Base-by-base conservation (phyloP, 352 stramenopile genomes). In the Phytophthora pinifolia region DNA sequence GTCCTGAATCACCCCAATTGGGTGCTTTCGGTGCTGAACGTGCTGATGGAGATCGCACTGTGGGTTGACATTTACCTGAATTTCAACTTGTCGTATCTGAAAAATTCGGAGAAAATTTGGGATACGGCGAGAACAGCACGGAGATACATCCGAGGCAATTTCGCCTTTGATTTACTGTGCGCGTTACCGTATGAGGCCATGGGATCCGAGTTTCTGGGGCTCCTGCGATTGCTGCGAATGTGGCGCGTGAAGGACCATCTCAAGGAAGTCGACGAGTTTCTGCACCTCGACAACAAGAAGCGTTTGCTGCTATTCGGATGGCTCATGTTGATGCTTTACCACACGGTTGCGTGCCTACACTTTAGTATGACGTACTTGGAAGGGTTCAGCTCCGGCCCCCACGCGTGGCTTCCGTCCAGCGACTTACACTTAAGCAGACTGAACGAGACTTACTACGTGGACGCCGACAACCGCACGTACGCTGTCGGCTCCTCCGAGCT, bases 291-390 rank as follows among this genome's bases (percentile, higher is more conserved):
- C 9, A 86, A 74, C 65, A 79, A 74, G 33, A 62, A 72, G 32
- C 62, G 72, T 0, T 31, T 87, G 20, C n/a, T 86, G 6, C 46
- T 89, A 1, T 77, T 86, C 17, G 69, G 65, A 0, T 55, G 74
- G 20, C 35, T 85, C 14, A 66, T 89, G 39, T 41, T 74, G 0
- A 69, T 87, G 54, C 49, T 87, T 7, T 87, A 87, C 20, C 79
- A 89, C 22, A 67, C 76, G 4, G 59, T 85, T 7, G 74, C 76
- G 14, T 89, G 79, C 13, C 49, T 87, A 10, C 59, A 87, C 37
- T 89, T 86, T 45, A 85, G 74, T 9, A 59, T 82, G 18, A 75
- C 79, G 5, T 79, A 79, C 33, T 2, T 84, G 1, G 79, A 89
- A 62, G 79, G 79, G 0, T 89, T 83, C 47, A 86, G 74, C n/a